These are phyloP conservation scores for Scedosporium minutisporum DNA, from an alignment of 2,329 filamentous ascomycete genomes.

Conservation along the genomic window DNA sequence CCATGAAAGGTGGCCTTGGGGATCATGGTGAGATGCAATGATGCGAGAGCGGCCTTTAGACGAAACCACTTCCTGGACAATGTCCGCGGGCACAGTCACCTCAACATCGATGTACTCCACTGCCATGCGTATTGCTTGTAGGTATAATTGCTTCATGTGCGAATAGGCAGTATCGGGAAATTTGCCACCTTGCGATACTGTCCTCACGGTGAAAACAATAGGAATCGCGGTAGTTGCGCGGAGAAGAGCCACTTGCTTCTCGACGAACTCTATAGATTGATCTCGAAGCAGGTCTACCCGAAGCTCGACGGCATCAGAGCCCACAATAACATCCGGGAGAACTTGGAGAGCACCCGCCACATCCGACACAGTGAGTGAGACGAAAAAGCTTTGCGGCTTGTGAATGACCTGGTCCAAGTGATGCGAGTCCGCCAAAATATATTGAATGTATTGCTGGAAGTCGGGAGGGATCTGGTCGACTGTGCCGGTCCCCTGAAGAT, in stretches of 20 bases:
- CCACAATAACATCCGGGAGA: constrained; percentile 66
- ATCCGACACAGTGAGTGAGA: constrained; percentile 77
- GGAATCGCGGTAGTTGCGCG: constrained; percentile 64
- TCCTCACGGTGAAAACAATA: constrained; percentile 87
- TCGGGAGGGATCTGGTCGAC: constrained; percentile 21
- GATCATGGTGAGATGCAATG: constrained; percentile 94
- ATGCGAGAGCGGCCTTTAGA: constrained; percentile 65
- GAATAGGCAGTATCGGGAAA: constrained; percentile 71
- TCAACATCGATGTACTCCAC: constrained; percentile 92
- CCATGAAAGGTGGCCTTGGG: constrained; percentile 71
- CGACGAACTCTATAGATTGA: constrained; percentile 64
- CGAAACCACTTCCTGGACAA: constrained; percentile 60
- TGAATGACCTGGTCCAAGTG: constrained; percentile 30
- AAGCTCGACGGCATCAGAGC: constrained; percentile 86
- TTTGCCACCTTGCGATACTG: constrained; percentile 72
- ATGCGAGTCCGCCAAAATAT: constrained; percentile 14
- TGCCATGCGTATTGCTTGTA: constrained; percentile 68
- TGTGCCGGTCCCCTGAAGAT: constrained; percentile 26
- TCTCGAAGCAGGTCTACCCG: constrained; percentile 85
- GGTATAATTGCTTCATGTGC: constrained; percentile 67
- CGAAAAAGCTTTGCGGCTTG: constrained; percentile 78
- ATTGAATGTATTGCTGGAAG: constrained; percentile 28
- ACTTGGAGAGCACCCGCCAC: constrained; percentile 53
- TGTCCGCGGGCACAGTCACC: constrained; percentile 70
- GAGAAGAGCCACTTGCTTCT: constrained; percentile 71